Conservation (phyloP, 73 alveolate genomes). For the Symbiodinium pilosum region DNA sequence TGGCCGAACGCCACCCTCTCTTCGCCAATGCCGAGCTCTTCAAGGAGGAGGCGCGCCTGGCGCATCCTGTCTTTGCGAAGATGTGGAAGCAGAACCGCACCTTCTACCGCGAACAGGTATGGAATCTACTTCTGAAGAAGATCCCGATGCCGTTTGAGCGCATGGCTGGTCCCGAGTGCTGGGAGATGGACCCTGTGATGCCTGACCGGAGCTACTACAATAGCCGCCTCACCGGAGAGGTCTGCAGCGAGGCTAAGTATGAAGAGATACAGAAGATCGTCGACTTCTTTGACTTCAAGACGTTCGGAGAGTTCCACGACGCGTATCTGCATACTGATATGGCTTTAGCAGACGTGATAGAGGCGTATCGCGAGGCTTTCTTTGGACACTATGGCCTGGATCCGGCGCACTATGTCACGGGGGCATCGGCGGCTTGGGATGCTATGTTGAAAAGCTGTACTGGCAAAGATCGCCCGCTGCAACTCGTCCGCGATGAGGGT, state of each 20-base stretch:
- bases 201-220: background rate
- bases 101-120: background rate
- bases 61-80: background rate
- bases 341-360: conserved; percentile 11
- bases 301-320: background rate
- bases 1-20: background rate
- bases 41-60: background rate
- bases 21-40: background rate
- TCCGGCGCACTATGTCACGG: background rate
- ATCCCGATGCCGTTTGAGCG: background rate
- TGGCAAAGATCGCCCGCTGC: background rate
- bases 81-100: background rate
- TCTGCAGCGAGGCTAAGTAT: background rate
- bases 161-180: background rate
- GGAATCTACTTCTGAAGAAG: background rate
- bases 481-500: background rate
- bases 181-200: background rate
- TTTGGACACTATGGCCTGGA: background rate
- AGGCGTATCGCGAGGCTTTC: background rate
- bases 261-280: background rate
- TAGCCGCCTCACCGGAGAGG: background rate
- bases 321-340: background rate
- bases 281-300: background rate
- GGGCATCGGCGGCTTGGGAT: conserved; percentile 9
- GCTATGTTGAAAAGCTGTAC: background rate